These are phyloP conservation scores for Gomphus sp. DNA, from an alignment of 1,284 basidiomycete species.

Conservation along the genomic window DNA sequence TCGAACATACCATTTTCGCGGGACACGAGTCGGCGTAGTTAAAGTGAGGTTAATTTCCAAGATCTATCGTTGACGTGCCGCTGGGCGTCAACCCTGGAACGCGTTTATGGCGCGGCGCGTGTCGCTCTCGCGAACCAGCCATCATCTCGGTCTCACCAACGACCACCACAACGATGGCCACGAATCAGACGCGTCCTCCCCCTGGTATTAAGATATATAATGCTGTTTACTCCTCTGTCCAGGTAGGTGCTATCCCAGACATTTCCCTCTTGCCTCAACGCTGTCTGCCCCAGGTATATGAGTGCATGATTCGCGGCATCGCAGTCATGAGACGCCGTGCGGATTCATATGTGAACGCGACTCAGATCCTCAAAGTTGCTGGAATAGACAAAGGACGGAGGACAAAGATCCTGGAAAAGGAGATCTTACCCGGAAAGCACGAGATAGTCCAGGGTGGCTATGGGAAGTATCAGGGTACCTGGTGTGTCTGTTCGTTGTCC, in stretches of 20 bases:
- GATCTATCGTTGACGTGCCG: background rate
- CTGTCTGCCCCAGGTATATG: slow-evolving; percentile 59
- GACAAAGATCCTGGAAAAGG: slow-evolving; percentile 97
- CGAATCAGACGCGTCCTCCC: slow-evolving; percentile 21
- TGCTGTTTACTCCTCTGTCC: slow-evolving; percentile 80
- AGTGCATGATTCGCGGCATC: slow-evolving; percentile 96
- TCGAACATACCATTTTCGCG: background rate
- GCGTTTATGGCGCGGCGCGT: slow-evolving; percentile 11
- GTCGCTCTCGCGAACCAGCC: slow-evolving; percentile 1
- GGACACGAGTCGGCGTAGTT: background rate
- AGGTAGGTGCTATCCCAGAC: slow-evolving; percentile 35
- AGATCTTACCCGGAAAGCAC: slow-evolving; percentile 91
- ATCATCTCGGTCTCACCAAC: background rate
- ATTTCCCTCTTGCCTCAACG: slow-evolving; percentile 16
- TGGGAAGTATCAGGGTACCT: slow-evolving; percentile 99
- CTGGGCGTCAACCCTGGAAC: slow-evolving; percentile 5
- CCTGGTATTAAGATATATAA: slow-evolving; percentile 78
- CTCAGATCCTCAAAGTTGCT: slow-evolving; percentile 98
- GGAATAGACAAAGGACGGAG: slow-evolving; percentile 95
- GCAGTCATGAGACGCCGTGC: slow-evolving; percentile 95
- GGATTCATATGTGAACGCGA: slow-evolving; percentile 96
- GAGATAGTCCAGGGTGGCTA: slow-evolving; percentile 99
- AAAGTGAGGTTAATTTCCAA: background rate
- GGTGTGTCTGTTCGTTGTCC: slow-evolving; percentile 41
- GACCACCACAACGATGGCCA: slow-evolving; percentile 11